Conservation (phyloP, 2,329 filamentous ascomycete genomes). For the Chaetomium olivaceum region DNA sequence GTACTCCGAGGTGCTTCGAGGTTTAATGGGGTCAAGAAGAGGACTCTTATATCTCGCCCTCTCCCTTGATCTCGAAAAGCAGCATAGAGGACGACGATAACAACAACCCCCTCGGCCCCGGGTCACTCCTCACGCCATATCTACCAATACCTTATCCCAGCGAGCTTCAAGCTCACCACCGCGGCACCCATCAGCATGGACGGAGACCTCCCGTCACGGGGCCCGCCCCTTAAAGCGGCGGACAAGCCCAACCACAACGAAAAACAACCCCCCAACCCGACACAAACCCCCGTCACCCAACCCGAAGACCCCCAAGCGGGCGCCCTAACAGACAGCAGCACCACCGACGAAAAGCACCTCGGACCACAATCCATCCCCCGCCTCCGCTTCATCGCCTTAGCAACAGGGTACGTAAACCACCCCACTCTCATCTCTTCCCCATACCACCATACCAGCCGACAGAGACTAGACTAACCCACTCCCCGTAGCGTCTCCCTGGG, state of each 20-base stretch:
- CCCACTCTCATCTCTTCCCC: not conserved
- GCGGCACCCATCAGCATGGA: not conserved
- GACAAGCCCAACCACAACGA: not conserved
- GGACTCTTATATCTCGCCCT: not conserved
- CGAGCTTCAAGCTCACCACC: not conserved
- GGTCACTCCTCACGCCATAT: not conserved
- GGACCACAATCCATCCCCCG: slow-evolving; percentile 9
- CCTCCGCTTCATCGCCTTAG: slow-evolving; percentile 7
- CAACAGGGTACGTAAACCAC: slow-evolving; percentile 2
- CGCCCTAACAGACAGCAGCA: not conserved
- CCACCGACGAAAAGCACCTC: slow-evolving; percentile 9
- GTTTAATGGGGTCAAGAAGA: not conserved
- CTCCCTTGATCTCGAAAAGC: not conserved
- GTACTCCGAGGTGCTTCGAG: not conserved
- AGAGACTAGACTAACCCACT: not conserved
- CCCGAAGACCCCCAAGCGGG: not conserved
- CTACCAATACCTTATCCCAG: not conserved
- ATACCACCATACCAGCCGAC: not conserved
- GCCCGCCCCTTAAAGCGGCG: not conserved
- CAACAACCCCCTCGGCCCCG: not conserved
- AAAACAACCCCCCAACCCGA: not conserved
- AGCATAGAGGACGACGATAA: not conserved
- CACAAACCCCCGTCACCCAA: not conserved
- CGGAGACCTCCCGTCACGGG: not conserved
- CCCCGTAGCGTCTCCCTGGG: slow-evolving; percentile 40